Conservation (phyloP, 2,329 filamentous ascomycete species). For the Scorias spongiosa region DNA sequence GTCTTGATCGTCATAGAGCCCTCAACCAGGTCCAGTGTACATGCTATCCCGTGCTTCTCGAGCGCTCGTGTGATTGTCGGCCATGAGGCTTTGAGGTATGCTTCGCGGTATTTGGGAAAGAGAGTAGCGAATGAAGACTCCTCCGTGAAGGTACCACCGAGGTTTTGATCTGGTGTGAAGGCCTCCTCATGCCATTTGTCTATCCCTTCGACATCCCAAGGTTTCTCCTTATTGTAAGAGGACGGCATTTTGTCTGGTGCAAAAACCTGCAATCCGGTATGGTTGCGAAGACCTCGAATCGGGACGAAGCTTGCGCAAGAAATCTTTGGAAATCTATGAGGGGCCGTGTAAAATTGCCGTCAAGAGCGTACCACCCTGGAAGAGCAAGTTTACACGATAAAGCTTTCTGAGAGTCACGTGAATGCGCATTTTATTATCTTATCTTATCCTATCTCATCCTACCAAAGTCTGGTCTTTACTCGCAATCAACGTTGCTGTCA, state of each 20-base stretch:
- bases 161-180: constrained; percentile 77
- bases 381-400: too few species aligned
- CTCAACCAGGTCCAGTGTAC: constrained; percentile 84
- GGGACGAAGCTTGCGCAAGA: too few species aligned
- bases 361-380: too few species aligned
- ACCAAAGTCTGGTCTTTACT: too few species aligned
- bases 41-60: constrained; percentile 76
- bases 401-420: too few species aligned
- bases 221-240: constrained; percentile 77
- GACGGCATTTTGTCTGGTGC: constrained; percentile 52
- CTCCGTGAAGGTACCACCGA: constrained; percentile 72
- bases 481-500: too few species aligned
- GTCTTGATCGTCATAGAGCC: constrained; percentile 96
- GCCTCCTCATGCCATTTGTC: constrained; percentile 90
- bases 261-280: neutral
- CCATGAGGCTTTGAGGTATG: constrained; percentile 87
- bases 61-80: constrained; percentile 75
- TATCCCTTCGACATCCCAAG: constrained; percentile 92
- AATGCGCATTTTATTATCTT: too few species aligned
- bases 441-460: too few species aligned
- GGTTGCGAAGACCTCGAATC: too few species aligned
- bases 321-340: neutral
- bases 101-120: constrained; percentile 93
- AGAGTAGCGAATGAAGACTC: constrained; percentile 75
- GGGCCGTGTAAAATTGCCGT: neutral